phyloP scores from a whole-genome alignment of 2,329 filamentous ascomycete genomes.

The Ceratocystis alfenasii region DNA sequence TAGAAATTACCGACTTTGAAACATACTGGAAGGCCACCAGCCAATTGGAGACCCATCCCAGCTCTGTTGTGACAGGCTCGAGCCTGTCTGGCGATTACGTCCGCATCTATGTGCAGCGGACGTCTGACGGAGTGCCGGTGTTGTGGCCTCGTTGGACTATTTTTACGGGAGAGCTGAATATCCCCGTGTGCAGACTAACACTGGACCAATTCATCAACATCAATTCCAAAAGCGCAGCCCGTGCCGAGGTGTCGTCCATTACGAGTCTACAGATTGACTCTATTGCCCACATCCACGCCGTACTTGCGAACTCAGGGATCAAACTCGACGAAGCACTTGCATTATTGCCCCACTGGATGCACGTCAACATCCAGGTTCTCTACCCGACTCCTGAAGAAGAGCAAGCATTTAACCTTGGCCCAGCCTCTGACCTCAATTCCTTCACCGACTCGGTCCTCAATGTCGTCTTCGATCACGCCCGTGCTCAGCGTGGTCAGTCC shows the following conservation, averaged over 20 bases:
- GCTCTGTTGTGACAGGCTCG: constrained; percentile 82
- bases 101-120: constrained; percentile 81
- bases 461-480: constrained; percentile 84
- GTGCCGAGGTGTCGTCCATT: constrained; percentile 35
- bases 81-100: constrained; percentile 94
- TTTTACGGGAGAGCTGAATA: constrained; percentile 60
- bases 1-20: constrained; percentile 96
- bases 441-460: constrained; percentile 75
- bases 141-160: constrained; percentile 80
- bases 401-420: constrained; percentile 53
- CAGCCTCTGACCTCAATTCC: constrained; percentile 69
- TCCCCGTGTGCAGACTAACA: constrained; percentile 69
- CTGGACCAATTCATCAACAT: constrained; percentile 56
- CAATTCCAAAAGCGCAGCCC: constrained; percentile 35
- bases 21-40: constrained; percentile 99
- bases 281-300: constrained; percentile 56
- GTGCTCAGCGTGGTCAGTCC: constrained; percentile 49
- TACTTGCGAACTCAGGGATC: constrained; percentile 65
- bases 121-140: constrained; percentile 73
- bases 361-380: constrained; percentile 83
- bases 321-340: constrained; percentile 65
- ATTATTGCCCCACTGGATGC: constrained; percentile 64
- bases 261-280: constrained; percentile 38
- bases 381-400: constrained; percentile 73
- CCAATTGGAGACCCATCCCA: constrained; percentile 65